These are phyloP conservation scores for Conticribra weissflogii DNA, from an alignment of 108 stramenopile species.

Conservation along the genomic window DNA sequence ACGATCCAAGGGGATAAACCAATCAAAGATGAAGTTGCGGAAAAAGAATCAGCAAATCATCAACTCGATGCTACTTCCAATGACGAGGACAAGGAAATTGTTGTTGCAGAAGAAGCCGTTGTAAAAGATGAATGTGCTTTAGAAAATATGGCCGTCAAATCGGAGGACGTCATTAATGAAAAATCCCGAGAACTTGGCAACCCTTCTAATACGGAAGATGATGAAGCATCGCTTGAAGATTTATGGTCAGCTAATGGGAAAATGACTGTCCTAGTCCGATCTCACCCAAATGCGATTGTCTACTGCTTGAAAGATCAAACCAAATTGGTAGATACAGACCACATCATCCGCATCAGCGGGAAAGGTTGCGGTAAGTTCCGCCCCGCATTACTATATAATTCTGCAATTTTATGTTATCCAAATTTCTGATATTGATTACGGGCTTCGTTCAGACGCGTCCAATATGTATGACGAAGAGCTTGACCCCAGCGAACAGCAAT, in stretches of 20 bases:
- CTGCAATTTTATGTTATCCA: background rate
- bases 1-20: background rate
- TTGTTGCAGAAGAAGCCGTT: background rate
- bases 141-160: background rate
- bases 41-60: background rate
- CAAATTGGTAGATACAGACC: constrained; percentile 66
- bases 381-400: no score
- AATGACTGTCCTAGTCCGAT: constrained; percentile 52
- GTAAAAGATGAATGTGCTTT: background rate
- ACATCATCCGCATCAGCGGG: constrained; percentile 62
- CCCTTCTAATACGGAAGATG: background rate
- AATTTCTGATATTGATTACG: background rate
- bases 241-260: constrained; percentile 67
- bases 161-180: no score
- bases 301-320: constrained; percentile 68
- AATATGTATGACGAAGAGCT: constrained; percentile 88
- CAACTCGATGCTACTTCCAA: no score
- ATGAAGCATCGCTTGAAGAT: constrained; percentile 38
- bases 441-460: constrained; percentile 65
- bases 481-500: constrained; percentile 67
- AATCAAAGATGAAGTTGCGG: background rate
- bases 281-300: constrained; percentile 41
- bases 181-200: background rate
- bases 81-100: background rate
- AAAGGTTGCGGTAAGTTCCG: constrained; percentile 72